A percentile compares a stretch with the other conserved stretches of the same genome.
These are phyloP conservation scores for Pachyrhizus erosus DNA, from an alignment of 306 rosid genomes.

Conservation along the genomic window DNA sequence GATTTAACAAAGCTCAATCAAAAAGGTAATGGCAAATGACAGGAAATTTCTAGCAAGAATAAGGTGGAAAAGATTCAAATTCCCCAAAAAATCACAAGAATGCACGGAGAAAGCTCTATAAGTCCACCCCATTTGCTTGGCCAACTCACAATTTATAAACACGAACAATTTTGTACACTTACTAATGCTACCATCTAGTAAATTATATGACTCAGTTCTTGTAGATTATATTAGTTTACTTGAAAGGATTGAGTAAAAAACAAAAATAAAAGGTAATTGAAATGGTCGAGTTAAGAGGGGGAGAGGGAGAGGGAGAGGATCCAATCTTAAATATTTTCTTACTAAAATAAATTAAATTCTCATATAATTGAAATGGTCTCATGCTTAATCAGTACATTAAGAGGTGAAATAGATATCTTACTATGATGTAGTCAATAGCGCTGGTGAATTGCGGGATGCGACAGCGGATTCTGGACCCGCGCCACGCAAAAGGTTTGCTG, in stretches of 20 bases:
- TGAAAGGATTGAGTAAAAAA: not conserved
- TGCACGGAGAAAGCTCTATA: not conserved
- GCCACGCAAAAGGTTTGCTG: too few relatives aligned
- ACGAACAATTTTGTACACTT: not conserved
- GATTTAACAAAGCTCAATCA: conserved; percentile 19
- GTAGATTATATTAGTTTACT: not conserved
- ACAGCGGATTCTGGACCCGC: too few relatives aligned
- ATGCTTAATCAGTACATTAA: not conserved
- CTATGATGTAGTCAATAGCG: too few relatives aligned
- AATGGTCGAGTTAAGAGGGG: not conserved
- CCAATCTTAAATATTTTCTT: not conserved
- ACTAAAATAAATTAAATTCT: not conserved
- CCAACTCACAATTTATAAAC: not conserved
- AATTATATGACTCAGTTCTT: not conserved
- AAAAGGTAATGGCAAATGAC: not conserved
- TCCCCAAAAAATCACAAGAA: not conserved
- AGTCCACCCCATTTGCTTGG: not conserved
- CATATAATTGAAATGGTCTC: not conserved
- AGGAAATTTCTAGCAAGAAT: not conserved
- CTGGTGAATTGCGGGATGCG: too few relatives aligned
- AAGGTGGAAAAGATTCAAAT: not conserved
- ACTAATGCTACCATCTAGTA: not conserved
- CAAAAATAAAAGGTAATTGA: not conserved
- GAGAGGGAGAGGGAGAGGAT: not conserved
- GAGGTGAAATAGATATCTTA: not conserved